Evolutionary conservation across 352 stramenopile genomes (phyloP).

Genomic region (Phytophthora quininea): DNA sequence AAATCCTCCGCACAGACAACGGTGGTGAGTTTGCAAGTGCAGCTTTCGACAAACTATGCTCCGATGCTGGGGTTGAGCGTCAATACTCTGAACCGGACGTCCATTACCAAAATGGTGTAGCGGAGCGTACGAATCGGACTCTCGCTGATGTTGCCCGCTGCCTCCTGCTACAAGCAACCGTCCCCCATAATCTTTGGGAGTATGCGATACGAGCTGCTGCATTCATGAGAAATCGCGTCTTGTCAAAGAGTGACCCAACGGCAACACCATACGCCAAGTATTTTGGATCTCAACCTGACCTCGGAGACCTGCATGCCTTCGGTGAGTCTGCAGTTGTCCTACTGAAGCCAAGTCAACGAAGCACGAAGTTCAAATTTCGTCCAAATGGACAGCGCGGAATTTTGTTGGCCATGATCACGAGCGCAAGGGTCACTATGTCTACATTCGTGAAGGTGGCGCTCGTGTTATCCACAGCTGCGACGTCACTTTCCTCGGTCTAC

Average conservation of each 20-base stretch:
- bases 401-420: conserved; percentile 2
- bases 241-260: not conserved
- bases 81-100: conserved; percentile 9
- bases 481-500: not conserved
- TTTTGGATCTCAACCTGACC: not conserved
- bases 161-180: not conserved
- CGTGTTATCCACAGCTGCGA: not conserved
- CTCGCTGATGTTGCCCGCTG: not conserved
- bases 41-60: conserved; percentile 1
- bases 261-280: conserved; percentile 1
- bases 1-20: not conserved
- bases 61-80: not conserved
- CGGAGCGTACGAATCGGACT: conserved; percentile 10
- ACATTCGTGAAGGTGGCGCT: conserved; percentile 4
- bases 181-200: conserved; percentile 9
- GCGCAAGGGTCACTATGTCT: conserved; percentile 1
- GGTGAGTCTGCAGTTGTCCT: conserved; percentile 3
- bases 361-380: conserved; percentile 8
- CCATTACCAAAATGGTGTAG: conserved; percentile 13
- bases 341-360: not conserved
- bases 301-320: not conserved
- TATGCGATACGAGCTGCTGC: conserved; percentile 2
- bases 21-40: not conserved
- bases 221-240: conserved; percentile 10
- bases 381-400: not conserved